Base-by-base conservation (phyloP, 257 asterid genomes). In the Solanum pimpinellifolium region DNA sequence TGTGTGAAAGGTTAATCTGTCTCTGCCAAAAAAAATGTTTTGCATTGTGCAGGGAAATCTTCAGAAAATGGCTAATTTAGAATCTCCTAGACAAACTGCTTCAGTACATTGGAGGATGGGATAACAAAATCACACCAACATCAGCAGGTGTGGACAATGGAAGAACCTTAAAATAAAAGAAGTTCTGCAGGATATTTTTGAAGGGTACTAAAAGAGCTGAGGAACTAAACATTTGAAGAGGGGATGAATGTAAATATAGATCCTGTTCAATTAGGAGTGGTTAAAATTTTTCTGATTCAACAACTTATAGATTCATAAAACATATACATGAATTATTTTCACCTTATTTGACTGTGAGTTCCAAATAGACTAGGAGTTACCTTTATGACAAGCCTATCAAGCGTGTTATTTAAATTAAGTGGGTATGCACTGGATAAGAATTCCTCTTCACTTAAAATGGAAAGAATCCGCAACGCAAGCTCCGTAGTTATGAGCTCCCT, bases 401-500 rank as follows among this genome's bases (percentile, higher is more conserved):
- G 96, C 66, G 96, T 93, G 89, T 87, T 91, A 88, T 93, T 93
- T 78, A 97, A 87, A 87, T 94, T 85, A 31, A 88, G 89, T 68
- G 94, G 95, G 86, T 94, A 94, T 74, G 91, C 85, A 81, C 94
- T 90, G 86, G 99, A 98, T 89, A 96, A 92, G 90, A 97, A 95
- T 89, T 95, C 98, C 92, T 97, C 99, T 88, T 97, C 99, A n/a
- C 98, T 95, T 86, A 97, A 91, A 93, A 95, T 90, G 68, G 98
- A 97, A 87, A 97, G 98, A 87, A 97, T 91, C 92, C 98, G 87
- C 89, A 97, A 86, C 0, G 98, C 98, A 87, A 97, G 95, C 95
- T 97, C 99, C 46, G 99, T 91, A 12, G 99, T 97, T 86, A 97
- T 97, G 89, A 97, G 99, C 93, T 97, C 99, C 92, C 99, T 97